These are phyloP conservation scores for Termitomyces sp. DNA, from an alignment of 768 basidiomycete species.

Conservation along the genomic window DNA sequence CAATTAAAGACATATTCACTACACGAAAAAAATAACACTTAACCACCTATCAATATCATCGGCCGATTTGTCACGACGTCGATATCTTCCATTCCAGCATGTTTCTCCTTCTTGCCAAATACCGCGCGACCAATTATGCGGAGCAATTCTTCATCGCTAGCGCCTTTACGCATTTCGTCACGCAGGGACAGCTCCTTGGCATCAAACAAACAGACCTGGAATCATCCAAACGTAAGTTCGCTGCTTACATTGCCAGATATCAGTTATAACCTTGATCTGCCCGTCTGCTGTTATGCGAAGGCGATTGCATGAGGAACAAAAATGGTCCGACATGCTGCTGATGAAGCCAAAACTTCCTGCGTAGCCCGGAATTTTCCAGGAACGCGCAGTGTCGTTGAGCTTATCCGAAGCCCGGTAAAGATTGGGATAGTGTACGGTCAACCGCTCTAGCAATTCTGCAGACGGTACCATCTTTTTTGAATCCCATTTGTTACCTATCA, in stretches of 20 bases:
- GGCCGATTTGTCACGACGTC: constrained; percentile 76
- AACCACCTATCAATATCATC: constrained; percentile 95
- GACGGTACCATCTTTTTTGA: constrained; percentile 81
- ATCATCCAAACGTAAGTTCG: neutral
- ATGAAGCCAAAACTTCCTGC: constrained; percentile 81
- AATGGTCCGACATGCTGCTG: constrained; percentile 92
- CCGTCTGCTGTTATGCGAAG: constrained; percentile 88
- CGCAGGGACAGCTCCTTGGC: constrained; percentile 81
- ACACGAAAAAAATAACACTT: constrained; percentile 43
- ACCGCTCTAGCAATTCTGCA: constrained; percentile 52
- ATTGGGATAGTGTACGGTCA: constrained; percentile 46
- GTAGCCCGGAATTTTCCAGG: constrained; percentile 73
- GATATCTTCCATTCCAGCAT: constrained; percentile 82
- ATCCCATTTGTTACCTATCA: constrained; percentile 82
- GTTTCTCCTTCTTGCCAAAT: constrained; percentile 72
- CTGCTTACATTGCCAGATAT: neutral
- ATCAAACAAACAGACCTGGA: constrained; percentile 84
- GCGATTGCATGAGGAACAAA: constrained; percentile 83
- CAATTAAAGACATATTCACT: constrained; percentile 20
- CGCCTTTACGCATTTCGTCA: constrained; percentile 66
- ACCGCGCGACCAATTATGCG: constrained; percentile 64
- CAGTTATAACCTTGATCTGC: constrained; percentile 67
- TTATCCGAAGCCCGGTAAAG: constrained; percentile 64
- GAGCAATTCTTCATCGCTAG: constrained; percentile 62
- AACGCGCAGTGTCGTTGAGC: constrained; percentile 77